A percentile compares a stretch with the other conserved stretches of the same genome.
phyloP scores from a whole-genome alignment of 129 eudicot species.

The Erigeron canadensis region DNA sequence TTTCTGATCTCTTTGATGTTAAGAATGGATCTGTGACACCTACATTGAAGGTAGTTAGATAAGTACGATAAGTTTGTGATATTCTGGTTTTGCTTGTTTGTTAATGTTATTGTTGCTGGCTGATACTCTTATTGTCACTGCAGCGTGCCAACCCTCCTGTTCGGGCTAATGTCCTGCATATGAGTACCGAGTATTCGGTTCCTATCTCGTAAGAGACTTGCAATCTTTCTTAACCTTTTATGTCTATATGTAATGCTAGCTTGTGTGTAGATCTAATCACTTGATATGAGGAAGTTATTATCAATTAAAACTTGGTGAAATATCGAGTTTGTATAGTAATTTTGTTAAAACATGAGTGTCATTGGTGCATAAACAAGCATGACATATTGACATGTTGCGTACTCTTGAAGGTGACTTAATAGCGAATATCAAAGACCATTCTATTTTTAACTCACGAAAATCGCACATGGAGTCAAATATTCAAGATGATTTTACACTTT shows the following conservation, averaged over 20 bases:
- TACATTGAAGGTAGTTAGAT: conserved; percentile 55
- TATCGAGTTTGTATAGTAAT: background rate
- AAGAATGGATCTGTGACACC: conserved; percentile 68
- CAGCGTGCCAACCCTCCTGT: conserved; percentile 94
- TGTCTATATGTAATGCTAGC: background rate
- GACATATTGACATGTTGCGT: no score
- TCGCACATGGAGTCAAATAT: no score
- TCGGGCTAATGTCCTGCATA: conserved; percentile 83
- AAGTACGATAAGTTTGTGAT: background rate
- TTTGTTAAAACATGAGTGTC: background rate
- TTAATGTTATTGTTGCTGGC: conserved; percentile 12
- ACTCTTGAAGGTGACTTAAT: no score
- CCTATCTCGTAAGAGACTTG: conserved; percentile 64
- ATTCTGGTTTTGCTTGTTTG: background rate
- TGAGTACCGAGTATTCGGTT: conserved; percentile 57
- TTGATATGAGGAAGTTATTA: background rate
- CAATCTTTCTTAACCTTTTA: background rate
- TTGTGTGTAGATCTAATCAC: background rate
- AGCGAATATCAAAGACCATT: no score
- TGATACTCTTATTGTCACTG: conserved; percentile 26
- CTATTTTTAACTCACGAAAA: no score
- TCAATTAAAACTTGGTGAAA: background rate
- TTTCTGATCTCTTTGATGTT: conserved; percentile 68
- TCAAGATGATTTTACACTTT: background rate
- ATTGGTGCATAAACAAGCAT: no score